Evolutionary conservation across 2,329 filamentous ascomycete species (phyloP).

Genomic region (Teratosphaeria destructans): DNA sequence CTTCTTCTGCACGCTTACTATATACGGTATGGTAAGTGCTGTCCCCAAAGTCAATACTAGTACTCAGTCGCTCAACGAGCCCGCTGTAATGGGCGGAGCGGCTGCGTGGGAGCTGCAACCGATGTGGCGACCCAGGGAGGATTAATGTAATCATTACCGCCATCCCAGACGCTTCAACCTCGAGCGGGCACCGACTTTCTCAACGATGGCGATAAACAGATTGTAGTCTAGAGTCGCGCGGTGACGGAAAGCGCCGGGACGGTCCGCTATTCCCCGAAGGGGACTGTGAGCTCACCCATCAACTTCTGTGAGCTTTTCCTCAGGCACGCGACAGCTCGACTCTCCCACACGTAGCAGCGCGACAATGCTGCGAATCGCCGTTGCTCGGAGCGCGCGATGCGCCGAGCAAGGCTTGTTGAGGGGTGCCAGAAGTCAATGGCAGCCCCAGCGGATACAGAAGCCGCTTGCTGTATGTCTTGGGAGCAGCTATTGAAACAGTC

Average conservation of each 20-base stretch:
- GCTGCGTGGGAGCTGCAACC: neutral
- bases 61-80: neutral
- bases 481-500: neutral
- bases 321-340: neutral
- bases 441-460: neutral
- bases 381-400: neutral
- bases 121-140: too few relatives aligned
- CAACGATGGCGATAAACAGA: neutral
- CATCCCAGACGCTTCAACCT: too few relatives aligned
- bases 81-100: neutral
- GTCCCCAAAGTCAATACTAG: neutral
- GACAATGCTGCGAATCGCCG: slow-evolving; percentile 1
- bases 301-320: neutral
- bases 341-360: neutral
- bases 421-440: neutral
- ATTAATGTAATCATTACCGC: too few relatives aligned
- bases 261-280: neutral
- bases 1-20: neutral
- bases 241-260: neutral
- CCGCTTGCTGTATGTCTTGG: neutral
- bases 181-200: too few relatives aligned
- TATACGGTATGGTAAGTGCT: neutral
- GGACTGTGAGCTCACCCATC: neutral
- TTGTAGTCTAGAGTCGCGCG: neutral
- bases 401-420: neutral